phyloP scores from a whole-genome alignment of 768 basidiomycete genomes.

The Termitomyces sp. region DNA sequence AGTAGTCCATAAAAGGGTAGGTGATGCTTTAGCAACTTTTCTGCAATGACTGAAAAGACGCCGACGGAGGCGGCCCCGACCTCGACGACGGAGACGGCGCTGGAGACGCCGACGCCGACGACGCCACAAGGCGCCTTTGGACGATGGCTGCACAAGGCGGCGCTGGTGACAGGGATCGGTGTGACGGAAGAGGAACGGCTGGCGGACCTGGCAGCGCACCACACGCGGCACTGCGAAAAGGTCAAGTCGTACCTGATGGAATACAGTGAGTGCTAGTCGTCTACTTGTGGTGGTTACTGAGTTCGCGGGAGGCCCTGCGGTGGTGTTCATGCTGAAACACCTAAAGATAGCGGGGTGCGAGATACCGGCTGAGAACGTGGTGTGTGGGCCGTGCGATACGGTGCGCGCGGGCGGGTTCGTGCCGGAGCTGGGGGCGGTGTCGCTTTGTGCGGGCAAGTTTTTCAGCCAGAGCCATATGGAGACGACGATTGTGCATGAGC shows the following conservation, averaged over 20 bases:
- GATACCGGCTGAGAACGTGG: constrained; percentile 66
- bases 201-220: constrained; percentile 29
- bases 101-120: not conserved
- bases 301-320: constrained; percentile 60
- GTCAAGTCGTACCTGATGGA: constrained; percentile 65
- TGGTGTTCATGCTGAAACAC: constrained; percentile 91
- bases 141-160: constrained; percentile 42
- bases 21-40: too few species aligned
- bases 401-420: constrained; percentile 76
- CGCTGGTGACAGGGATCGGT: constrained; percentile 44
- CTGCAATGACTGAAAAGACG: too few species aligned
- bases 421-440: constrained; percentile 70
- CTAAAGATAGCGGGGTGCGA: constrained; percentile 70
- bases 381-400: constrained; percentile 80
- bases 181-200: constrained; percentile 42
- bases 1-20: constrained; percentile 13
- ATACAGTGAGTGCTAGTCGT: constrained; percentile 46
- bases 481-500: constrained; percentile 88
- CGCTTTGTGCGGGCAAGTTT: constrained; percentile 84
- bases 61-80: too few species aligned
- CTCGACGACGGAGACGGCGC: too few species aligned
- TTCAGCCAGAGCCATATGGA: constrained; percentile 85
- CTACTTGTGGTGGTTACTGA: not conserved
- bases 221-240: constrained; percentile 54
- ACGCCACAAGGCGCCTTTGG: constrained; percentile 39